phyloP scores from a whole-genome alignment of 768 basidiomycete genomes.

The Agaricus sinodeliciosus region DNA sequence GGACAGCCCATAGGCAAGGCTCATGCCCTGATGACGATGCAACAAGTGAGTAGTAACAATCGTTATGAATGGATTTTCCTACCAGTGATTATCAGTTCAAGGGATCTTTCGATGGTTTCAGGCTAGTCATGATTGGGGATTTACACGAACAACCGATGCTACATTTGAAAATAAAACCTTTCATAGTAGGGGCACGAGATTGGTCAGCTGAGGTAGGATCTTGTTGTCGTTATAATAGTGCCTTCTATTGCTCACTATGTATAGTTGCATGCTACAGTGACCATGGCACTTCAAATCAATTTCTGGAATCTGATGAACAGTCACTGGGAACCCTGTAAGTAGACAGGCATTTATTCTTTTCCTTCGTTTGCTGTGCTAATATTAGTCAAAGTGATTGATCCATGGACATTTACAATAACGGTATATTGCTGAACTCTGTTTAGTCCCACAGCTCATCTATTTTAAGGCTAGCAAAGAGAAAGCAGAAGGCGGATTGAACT shows the following conservation, averaged over 20 bases:
- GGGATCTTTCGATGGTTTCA: slow-evolving; percentile 85
- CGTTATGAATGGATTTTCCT: neutral
- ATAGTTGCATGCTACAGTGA: slow-evolving; percentile 80
- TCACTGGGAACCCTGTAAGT: slow-evolving; percentile 91
- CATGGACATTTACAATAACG: slow-evolving; percentile 81
- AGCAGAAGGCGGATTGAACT: slow-evolving; percentile 41
- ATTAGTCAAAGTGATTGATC: slow-evolving; percentile 73
- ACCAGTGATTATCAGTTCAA: slow-evolving; percentile 49
- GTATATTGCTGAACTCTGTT: slow-evolving; percentile 28
- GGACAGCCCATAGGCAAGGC: slow-evolving; percentile 29
- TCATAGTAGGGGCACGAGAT: slow-evolving; percentile 76
- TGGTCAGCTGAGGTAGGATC: slow-evolving; percentile 84
- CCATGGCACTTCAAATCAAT: slow-evolving; percentile 75
- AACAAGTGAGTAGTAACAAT: slow-evolving; percentile 51
- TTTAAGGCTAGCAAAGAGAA: slow-evolving; percentile 50
- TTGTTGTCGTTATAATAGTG: neutral
- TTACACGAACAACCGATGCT: slow-evolving; percentile 92
- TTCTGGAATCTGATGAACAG: slow-evolving; percentile 98
- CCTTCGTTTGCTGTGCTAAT: neutral
- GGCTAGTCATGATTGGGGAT: slow-evolving; percentile 90
- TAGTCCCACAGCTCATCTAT: neutral
- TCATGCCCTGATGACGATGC: slow-evolving; percentile 55
- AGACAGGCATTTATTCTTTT: neutral
- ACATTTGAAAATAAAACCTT: slow-evolving; percentile 82
- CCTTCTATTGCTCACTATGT: neutral